These are phyloP conservation scores for Kurtzmaniella cleridarum DNA, from an alignment of 805 yeast genomes.

Conservation along the genomic window DNA sequence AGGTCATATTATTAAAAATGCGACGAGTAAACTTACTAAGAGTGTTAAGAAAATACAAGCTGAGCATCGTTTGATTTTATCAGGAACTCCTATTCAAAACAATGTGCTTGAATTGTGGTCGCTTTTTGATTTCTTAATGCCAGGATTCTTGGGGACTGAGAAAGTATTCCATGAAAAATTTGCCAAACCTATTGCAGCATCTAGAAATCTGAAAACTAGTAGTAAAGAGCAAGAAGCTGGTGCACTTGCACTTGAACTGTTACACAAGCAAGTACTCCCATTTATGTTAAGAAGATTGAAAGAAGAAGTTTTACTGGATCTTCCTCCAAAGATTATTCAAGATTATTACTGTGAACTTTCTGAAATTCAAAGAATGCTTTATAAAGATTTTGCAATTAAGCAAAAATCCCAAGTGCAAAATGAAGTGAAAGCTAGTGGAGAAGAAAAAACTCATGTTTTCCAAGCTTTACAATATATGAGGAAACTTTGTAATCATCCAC, in stretches of 20 bases:
- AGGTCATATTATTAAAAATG: slow-evolving; percentile 94
- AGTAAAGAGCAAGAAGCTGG: slow-evolving; percentile 96
- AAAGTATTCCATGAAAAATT: slow-evolving; percentile 89
- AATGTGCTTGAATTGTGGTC: slow-evolving; percentile 98
- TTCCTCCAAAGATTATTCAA: slow-evolving; percentile 97
- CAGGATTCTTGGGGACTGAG: slow-evolving; percentile 95
- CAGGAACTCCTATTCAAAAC: slow-evolving; percentile 98
- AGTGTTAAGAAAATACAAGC: slow-evolving; percentile 81
- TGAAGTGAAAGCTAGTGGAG: slow-evolving; percentile 41
- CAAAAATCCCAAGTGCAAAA: slow-evolving; percentile 69
- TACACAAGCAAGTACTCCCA: slow-evolving; percentile 95
- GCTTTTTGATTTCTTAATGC: slow-evolving; percentile 94
- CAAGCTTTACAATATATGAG: slow-evolving; percentile 97
- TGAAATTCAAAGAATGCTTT: slow-evolving; percentile 80
- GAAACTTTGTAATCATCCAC: slow-evolving; percentile 94
- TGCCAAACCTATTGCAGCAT: slow-evolving; percentile 96
- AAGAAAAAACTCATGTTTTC: slow-evolving; percentile 79
- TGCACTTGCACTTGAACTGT: slow-evolving; percentile 88
- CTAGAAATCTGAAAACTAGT: slow-evolving; percentile 80
- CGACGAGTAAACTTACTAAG: slow-evolving; percentile 80
- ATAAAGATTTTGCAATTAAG: slow-evolving; percentile 82
- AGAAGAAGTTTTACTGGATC: slow-evolving; percentile 91
- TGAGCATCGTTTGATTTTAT: slow-evolving; percentile 82
- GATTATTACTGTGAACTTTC: slow-evolving; percentile 96
- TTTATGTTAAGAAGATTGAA: slow-evolving; percentile 93